Percentiles rank a stretch among this genome's conserved stretches.
phyloP scores from a whole-genome alignment of 768 basidiomycete genomes.

The Auriculariales sp. region DNA sequence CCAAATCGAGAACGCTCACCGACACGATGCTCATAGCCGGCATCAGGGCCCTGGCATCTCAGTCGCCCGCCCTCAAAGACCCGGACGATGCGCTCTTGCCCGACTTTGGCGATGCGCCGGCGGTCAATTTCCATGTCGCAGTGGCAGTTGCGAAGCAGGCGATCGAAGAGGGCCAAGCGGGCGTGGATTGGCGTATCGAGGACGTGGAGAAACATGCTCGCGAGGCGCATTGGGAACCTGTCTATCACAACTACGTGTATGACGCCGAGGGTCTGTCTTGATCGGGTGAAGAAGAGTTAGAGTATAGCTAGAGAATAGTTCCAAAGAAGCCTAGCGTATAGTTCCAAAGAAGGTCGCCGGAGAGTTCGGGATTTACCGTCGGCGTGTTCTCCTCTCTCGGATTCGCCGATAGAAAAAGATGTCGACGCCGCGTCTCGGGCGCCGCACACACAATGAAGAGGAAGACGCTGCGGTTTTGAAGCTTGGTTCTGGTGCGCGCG shows the following conservation, averaged over 20 bases:
- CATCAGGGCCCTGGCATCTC: slow-evolving; percentile 53
- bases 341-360: background rate
- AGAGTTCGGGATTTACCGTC: too few relatives aligned
- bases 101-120: slow-evolving; percentile 57
- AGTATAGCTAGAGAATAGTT: background rate
- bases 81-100: slow-evolving; percentile 62
- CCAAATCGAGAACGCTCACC: slow-evolving; percentile 46
- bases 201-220: slow-evolving; percentile 38
- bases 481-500: slow-evolving; percentile 65
- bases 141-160: slow-evolving; percentile 71
- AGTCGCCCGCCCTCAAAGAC: slow-evolving; percentile 62
- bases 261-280: slow-evolving; percentile 39
- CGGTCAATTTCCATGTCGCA: slow-evolving; percentile 49
- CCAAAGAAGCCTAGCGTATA: background rate
- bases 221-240: slow-evolving; percentile 45
- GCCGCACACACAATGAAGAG: slow-evolving; percentile 52
- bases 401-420: too few relatives aligned
- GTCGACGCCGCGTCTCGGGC: slow-evolving; percentile 36
- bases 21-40: slow-evolving; percentile 86
- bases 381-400: too few relatives aligned
- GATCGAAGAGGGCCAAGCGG: slow-evolving; percentile 52
- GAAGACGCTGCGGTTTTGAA: slow-evolving; percentile 79
- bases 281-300: slow-evolving; percentile 1
- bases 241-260: slow-evolving; percentile 51
- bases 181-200: slow-evolving; percentile 41